Percentiles rank a stretch among this genome's conserved stretches.
phyloP scores from a whole-genome alignment of 1,139 yeast genomes.

The Lodderomyces oxycetoniae region DNA sequence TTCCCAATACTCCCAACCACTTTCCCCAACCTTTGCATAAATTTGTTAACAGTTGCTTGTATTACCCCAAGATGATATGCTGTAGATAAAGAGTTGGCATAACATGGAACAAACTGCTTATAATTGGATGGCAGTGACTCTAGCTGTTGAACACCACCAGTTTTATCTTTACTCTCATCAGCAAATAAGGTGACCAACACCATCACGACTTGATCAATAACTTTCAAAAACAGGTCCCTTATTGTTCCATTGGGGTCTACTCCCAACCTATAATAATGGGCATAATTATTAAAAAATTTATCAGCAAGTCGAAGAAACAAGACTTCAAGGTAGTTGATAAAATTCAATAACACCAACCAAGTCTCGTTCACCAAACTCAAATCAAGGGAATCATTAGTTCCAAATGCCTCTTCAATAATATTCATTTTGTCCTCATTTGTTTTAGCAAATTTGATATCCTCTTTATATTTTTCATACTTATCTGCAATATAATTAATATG shows the following conservation, averaged over 20 bases:
- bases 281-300: conserved; percentile 38
- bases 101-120: conserved; percentile 36
- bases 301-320: conserved; percentile 27
- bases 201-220: conserved; percentile 25
- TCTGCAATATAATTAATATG: conserved; percentile 38
- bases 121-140: conserved; percentile 37
- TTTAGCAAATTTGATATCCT: conserved; percentile 30
- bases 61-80: conserved; percentile 34
- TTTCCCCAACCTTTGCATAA: conserved; percentile 33
- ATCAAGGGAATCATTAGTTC: conserved; percentile 39
- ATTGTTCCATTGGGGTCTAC: conserved; percentile 32
- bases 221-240: conserved; percentile 23
- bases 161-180: conserved; percentile 18
- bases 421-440: conserved; percentile 25
- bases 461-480: conserved; percentile 35
- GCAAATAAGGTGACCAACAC: conserved; percentile 31
- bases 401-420: conserved; percentile 32
- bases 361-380: conserved; percentile 43
- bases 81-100: conserved; percentile 41
- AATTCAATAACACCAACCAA: conserved; percentile 41
- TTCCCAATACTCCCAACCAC: conserved; percentile 34
- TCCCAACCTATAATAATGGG: conserved; percentile 26
- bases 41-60: conserved; percentile 25
- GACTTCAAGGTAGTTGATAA: conserved; percentile 33
- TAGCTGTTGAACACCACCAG: conserved; percentile 22